Evolutionary conservation across 305 asterid genomes (phyloP).

Genomic region (Fraxinus velutina): DNA sequence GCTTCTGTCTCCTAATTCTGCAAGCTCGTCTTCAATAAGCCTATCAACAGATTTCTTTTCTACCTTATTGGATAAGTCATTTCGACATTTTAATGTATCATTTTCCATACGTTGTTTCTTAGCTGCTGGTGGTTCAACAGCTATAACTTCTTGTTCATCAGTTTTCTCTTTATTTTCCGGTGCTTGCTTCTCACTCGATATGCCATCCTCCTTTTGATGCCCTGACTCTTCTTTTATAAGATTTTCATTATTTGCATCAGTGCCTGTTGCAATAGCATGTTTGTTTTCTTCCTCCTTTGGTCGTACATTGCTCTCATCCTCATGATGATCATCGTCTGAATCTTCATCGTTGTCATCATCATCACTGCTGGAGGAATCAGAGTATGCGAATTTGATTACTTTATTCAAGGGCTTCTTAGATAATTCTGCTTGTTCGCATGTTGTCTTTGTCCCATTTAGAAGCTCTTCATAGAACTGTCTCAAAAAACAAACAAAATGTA

Average conservation of each 20-base stretch:
- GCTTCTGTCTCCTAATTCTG: constrained; percentile 78
- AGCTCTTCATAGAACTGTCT: constrained; percentile 80
- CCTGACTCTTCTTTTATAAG: constrained; percentile 16
- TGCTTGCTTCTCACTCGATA: constrained; percentile 31
- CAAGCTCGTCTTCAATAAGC: constrained; percentile 84
- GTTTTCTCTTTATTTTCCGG: constrained; percentile 33
- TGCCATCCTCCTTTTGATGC: constrained; percentile 33
- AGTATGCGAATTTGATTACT: constrained; percentile 58
- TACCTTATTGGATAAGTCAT: constrained; percentile 26
- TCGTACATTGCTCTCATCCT: constrained; percentile 20
- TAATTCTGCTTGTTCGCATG: constrained; percentile 32
- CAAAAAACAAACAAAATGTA: neutral
- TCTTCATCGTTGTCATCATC: constrained; percentile 44
- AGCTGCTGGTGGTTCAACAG: constrained; percentile 48
- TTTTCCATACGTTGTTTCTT: constrained; percentile 55
- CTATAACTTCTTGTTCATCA: constrained; percentile 43
- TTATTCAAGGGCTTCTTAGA: constrained; percentile 58
- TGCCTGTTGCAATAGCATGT: constrained; percentile 22
- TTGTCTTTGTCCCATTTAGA: constrained; percentile 49
- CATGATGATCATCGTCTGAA: constrained; percentile 10
- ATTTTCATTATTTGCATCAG: constrained; percentile 24
- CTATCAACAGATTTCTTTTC: constrained; percentile 70
- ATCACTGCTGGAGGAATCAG: constrained; percentile 60
- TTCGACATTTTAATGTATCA: constrained; percentile 30
- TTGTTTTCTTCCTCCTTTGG: constrained; percentile 25